These are phyloP conservation scores for Aspergillus tanneri DNA, from an alignment of 2,329 filamentous ascomycete genomes.

Conservation along the genomic window DNA sequence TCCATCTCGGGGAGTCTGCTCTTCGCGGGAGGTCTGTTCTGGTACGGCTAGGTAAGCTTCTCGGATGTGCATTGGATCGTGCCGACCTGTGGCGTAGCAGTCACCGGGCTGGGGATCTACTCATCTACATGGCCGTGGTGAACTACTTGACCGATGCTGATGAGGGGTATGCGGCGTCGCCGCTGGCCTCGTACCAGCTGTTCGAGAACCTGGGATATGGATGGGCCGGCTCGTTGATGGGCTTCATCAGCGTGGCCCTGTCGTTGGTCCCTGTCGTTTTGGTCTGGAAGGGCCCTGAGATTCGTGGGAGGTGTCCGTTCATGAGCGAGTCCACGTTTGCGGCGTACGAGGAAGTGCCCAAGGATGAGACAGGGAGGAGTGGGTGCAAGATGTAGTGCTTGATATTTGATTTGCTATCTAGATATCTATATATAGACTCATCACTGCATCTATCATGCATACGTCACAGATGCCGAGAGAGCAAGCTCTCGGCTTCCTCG, in stretches of 20 bases:
- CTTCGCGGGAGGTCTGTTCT: constrained; percentile 36
- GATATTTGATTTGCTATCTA: too few species aligned
- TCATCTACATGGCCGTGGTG: constrained; percentile 50
- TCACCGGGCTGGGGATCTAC: constrained; percentile 44
- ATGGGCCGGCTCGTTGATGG: constrained; percentile 47
- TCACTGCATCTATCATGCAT: too few species aligned
- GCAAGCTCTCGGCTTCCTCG: constrained; percentile 33
- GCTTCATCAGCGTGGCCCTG: constrained; percentile 43
- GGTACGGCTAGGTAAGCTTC: constrained; percentile 36
- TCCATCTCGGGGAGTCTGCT: constrained; percentile 43
- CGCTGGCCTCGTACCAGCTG: constrained; percentile 43
- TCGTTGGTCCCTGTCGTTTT: constrained; percentile 44
- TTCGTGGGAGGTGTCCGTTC: constrained; percentile 34
- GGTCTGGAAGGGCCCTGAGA: constrained; percentile 42
- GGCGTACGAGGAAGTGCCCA: constrained; percentile 7
- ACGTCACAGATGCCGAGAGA: constrained; percentile 19
- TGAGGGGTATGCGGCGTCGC: constrained; percentile 49
- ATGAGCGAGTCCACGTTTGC: constrained; percentile 30
- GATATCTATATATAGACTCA: too few species aligned
- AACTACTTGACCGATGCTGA: constrained; percentile 53
- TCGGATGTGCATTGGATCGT: constrained; percentile 36
- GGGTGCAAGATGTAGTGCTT: too few species aligned
- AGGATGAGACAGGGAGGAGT: background rate
- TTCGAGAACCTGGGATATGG: constrained; percentile 44
- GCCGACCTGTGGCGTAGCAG: constrained; percentile 31